Evolutionary conservation across 345 rosid genomes (phyloP).

Genomic region (Dipteronia dyeriana): DNA sequence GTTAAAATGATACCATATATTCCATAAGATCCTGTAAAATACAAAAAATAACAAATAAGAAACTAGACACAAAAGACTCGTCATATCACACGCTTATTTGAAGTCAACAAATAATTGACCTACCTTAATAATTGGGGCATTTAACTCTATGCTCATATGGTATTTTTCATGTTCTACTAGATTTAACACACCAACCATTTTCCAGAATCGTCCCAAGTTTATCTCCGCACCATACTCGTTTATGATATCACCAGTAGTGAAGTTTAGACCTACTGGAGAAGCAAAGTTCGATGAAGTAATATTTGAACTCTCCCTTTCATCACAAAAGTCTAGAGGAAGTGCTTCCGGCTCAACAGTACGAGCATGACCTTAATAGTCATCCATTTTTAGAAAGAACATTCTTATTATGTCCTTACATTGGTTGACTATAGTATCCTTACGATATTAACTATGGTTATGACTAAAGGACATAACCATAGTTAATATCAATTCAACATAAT

Average conservation of each 20-base stretch:
- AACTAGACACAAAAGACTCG: not conserved
- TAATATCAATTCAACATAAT: too few species aligned
- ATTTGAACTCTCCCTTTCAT: too few species aligned
- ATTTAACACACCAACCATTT: conserved; percentile 11
- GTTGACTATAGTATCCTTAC: too few species aligned
- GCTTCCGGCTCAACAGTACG: not conserved
- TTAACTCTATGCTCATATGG: not conserved
- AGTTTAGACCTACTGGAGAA: not conserved
- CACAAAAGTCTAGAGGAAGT: not conserved
- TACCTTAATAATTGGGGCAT: conserved; percentile 18
- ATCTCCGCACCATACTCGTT: not conserved
- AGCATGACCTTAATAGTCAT: conserved; percentile 28
- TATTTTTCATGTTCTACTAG: not conserved
- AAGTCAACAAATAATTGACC: not conserved
- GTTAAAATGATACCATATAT: not conserved
- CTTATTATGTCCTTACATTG: conserved; percentile 19
- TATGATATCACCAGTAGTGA: not conserved
- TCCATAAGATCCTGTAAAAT: conserved; percentile 13
- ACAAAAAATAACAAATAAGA: not conserved
- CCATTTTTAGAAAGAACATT: conserved; percentile 34
- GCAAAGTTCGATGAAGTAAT: too few species aligned
- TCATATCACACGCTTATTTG: not conserved
- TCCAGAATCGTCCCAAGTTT: conserved; percentile 12
- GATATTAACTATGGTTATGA: too few species aligned
- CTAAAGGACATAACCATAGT: too few species aligned